A percentile compares a stretch with the other conserved stretches of the same genome.
phyloP scores from a whole-genome alignment of 768 basidiomycete genomes.

The Boletus rubroflammeus region DNA sequence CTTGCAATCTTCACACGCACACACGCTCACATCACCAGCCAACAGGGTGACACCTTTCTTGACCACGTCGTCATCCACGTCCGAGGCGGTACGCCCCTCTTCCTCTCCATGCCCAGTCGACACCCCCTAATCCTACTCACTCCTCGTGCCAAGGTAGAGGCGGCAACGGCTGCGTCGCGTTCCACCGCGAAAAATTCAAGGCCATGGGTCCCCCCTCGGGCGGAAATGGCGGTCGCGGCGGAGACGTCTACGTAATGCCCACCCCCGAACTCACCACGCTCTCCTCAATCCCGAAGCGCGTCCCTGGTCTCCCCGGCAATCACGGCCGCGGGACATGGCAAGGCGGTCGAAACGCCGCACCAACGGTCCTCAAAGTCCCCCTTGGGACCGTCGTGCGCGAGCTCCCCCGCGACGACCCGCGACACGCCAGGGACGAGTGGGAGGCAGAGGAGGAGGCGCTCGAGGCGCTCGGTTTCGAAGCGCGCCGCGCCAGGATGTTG shows the following conservation, averaged over 20 bases:
- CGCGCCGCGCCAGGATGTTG: conserved; percentile 57
- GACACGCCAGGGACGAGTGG: conserved; percentile 64
- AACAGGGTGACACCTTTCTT: conserved; percentile 72
- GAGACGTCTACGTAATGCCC: conserved; percentile 81
- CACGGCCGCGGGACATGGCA: conserved; percentile 85
- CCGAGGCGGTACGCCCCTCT: conserved; percentile 55
- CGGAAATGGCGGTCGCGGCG: conserved; percentile 88
- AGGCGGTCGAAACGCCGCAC: conserved; percentile 72
- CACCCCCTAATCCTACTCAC: neutral
- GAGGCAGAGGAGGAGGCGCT: conserved; percentile 66
- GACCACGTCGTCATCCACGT: conserved; percentile 81
- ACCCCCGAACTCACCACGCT: conserved; percentile 77
- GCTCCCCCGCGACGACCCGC: conserved; percentile 60
- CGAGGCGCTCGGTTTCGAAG: conserved; percentile 40
- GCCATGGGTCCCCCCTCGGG: conserved; percentile 88
- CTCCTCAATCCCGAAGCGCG: conserved; percentile 61
- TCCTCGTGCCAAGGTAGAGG: conserved; percentile 58
- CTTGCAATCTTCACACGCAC: neutral
- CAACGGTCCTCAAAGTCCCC: conserved; percentile 77
- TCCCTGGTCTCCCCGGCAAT: conserved; percentile 62
- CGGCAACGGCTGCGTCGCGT: conserved; percentile 89
- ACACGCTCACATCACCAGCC: conserved; percentile 7
- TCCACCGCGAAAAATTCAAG: conserved; percentile 85
- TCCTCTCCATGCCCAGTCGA: neutral
- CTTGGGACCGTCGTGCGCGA: conserved; percentile 87